These are phyloP conservation scores for Parachaetomium inaequale DNA, from an alignment of 495 filamentous ascomycete species.

Conservation along the genomic window DNA sequence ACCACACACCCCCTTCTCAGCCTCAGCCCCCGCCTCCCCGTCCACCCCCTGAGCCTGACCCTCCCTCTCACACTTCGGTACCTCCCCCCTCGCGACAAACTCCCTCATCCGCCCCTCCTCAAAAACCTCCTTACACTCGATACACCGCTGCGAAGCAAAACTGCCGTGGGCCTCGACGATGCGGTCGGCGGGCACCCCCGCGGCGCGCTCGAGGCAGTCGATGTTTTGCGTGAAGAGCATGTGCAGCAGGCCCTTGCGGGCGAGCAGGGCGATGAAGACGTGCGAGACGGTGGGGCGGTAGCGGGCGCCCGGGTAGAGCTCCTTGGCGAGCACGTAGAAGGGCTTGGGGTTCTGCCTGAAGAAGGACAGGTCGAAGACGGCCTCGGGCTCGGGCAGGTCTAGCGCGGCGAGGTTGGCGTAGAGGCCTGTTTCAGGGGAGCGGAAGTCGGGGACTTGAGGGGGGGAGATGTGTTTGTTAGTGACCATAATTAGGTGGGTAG, in stretches of 20 bases:
- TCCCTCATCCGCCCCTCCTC: slow-evolving; percentile 69
- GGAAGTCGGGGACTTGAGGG: slow-evolving; percentile 66
- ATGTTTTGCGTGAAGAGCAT: slow-evolving; percentile 98
- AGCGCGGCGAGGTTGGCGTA: slow-evolving; percentile 82
- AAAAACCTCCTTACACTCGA: slow-evolving; percentile 73
- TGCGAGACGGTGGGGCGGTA: slow-evolving; percentile 84
- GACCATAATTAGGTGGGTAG: background rate
- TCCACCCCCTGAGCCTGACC: background rate
- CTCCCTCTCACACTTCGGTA: slow-evolving; percentile 59
- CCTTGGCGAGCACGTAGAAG: slow-evolving; percentile 87
- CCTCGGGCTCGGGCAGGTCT: slow-evolving; percentile 74
- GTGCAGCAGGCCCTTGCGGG: slow-evolving; percentile 70
- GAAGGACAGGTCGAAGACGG: slow-evolving; percentile 80
- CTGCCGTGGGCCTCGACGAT: slow-evolving; percentile 95
- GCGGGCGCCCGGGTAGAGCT: slow-evolving; percentile 81
- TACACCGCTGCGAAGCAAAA: slow-evolving; percentile 84
- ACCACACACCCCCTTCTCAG: slow-evolving; percentile 48
- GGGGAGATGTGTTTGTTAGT: slow-evolving; percentile 14
- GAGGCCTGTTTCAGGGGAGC: slow-evolving; percentile 69
- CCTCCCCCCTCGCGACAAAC: slow-evolving; percentile 56
- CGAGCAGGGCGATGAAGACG: slow-evolving; percentile 70
- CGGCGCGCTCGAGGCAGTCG: slow-evolving; percentile 85
- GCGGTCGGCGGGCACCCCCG: slow-evolving; percentile 73
- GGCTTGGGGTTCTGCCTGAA: slow-evolving; percentile 80
- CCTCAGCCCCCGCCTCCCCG: background rate